Conservation (phyloP, 208 protist species). For the Crithidia expoeki region DNA sequence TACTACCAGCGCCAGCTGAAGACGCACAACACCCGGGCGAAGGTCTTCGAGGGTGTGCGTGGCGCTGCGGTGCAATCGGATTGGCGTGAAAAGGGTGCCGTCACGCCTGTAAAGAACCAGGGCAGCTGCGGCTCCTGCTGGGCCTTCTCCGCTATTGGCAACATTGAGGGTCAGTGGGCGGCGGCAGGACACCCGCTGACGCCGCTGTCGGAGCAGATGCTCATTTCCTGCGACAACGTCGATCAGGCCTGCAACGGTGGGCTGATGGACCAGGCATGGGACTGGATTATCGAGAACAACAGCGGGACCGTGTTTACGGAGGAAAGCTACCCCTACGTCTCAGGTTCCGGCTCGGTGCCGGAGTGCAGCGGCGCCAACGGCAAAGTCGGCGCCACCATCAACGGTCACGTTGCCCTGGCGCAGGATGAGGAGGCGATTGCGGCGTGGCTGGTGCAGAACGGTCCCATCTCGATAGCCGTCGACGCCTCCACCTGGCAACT, state of each 20-base stretch:
- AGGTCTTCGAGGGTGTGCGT: conserved; percentile 15
- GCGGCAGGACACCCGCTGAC: conserved; percentile 59
- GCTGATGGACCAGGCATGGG: conserved; percentile 85
- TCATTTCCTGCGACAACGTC: conserved; percentile 93
- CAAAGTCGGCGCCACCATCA: conserved; percentile 75
- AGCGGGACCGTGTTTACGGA: conserved; percentile 78
- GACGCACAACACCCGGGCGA: conserved; percentile 9
- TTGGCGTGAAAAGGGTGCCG: conserved; percentile 86
- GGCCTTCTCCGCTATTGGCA: conserved; percentile 95
- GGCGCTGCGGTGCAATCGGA: conserved; percentile 39
- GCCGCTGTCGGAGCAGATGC: conserved; percentile 93
- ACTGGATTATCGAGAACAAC: conserved; percentile 78
- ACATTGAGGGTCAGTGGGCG: conserved; percentile 86
- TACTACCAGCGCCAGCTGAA: conserved; percentile 21
- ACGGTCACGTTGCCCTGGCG: conserved; percentile 63
- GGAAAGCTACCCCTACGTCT: conserved; percentile 88
- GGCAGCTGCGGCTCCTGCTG: conserved; percentile 96
- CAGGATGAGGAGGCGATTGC: conserved; percentile 79
- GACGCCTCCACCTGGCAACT: conserved; percentile 84
- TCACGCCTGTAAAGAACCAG: conserved; percentile 96
- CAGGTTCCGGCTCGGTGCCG: conserved; percentile 38
- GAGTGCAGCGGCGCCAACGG: conserved; percentile 44
- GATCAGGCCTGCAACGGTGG: conserved; percentile 93
- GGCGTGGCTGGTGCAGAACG: conserved; percentile 67
- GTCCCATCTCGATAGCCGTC: conserved; percentile 92